Conservation (phyloP, 1,284 basidiomycete species). For the Ganoderma lucidum region DNA sequence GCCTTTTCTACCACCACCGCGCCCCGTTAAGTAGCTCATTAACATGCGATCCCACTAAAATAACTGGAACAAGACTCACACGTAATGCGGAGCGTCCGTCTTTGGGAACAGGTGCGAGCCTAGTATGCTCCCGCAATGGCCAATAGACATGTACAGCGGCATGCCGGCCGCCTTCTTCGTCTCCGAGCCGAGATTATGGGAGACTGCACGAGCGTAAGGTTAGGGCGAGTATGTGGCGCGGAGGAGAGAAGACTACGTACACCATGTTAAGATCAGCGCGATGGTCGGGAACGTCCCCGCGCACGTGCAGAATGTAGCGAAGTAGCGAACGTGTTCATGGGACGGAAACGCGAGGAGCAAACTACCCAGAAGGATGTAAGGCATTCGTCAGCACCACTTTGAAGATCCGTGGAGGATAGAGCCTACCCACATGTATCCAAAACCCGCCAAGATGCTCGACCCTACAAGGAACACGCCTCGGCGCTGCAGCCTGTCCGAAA, state of each 20-base stretch:
- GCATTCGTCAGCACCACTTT: not conserved
- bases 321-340: slow-evolving; percentile 64
- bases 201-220: slow-evolving; percentile 48
- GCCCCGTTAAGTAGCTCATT: not conserved
- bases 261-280: slow-evolving; percentile 76
- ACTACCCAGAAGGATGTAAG: slow-evolving; percentile 39
- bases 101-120: slow-evolving; percentile 76
- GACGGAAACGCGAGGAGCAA: slow-evolving; percentile 56
- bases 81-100: slow-evolving; percentile 68
- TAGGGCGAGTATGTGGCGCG: not conserved
- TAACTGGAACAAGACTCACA: slow-evolving; percentile 45
- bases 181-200: slow-evolving; percentile 81
- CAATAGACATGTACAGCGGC: slow-evolving; percentile 79
- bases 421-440: slow-evolving; percentile 69
- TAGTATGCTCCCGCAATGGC: slow-evolving; percentile 75
- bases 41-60: not conserved
- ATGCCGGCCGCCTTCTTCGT: slow-evolving; percentile 80
- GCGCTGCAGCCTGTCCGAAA: slow-evolving; percentile 77
- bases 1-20: slow-evolving; percentile 56
- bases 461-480: slow-evolving; percentile 68
- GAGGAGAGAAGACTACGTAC: slow-evolving; percentile 48
- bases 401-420: not conserved
- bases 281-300: slow-evolving; percentile 75
- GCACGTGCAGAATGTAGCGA: slow-evolving; percentile 75
- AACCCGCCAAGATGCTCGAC: slow-evolving; percentile 59